Percentiles rank a stretch among this genome's conserved stretches.
phyloP scores from a whole-genome alignment of 257 asterid genomes.

The Scutellaria minor region DNA sequence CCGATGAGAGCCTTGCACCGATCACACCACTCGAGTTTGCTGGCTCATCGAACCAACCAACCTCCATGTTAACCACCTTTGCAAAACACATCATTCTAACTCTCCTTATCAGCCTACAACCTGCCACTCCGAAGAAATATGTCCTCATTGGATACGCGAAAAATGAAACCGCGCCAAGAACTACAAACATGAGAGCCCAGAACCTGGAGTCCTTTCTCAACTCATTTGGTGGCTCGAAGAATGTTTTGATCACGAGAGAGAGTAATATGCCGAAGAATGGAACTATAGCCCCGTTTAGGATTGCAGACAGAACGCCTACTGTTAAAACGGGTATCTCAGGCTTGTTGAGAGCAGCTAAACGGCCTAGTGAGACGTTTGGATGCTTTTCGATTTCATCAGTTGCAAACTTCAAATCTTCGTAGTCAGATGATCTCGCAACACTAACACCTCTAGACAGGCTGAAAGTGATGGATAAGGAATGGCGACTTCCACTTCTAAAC shows the following conservation, averaged over 20 bases:
- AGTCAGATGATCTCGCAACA: slow-evolving; percentile 45
- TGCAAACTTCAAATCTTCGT: slow-evolving; percentile 44
- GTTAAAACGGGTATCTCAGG: slow-evolving; percentile 67
- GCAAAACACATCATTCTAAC: slow-evolving; percentile 78
- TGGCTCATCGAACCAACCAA: slow-evolving; percentile 84
- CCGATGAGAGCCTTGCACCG: slow-evolving; percentile 86
- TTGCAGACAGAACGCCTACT: slow-evolving; percentile 61
- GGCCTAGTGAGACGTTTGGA: slow-evolving; percentile 55
- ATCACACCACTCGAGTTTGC: slow-evolving; percentile 84
- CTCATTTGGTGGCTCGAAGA: slow-evolving; percentile 62
- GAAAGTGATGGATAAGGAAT: slow-evolving; percentile 54
- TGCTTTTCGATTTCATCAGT: slow-evolving; percentile 47
- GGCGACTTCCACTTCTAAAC: slow-evolving; percentile 63
- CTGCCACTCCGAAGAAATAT: slow-evolving; percentile 80
- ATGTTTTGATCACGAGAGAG: slow-evolving; percentile 62
- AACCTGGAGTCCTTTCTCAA: slow-evolving; percentile 63
- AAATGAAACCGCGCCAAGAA: slow-evolving; percentile 63
- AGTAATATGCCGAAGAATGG: slow-evolving; percentile 74
- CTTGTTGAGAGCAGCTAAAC: slow-evolving; percentile 70
- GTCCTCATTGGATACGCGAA: slow-evolving; percentile 81
- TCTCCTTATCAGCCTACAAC: slow-evolving; percentile 74
- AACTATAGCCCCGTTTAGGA: slow-evolving; percentile 72
- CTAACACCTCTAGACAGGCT: slow-evolving; percentile 61
- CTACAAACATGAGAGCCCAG: slow-evolving; percentile 82
- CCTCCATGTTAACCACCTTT: slow-evolving; percentile 88